Percentiles rank a stretch among this genome's conserved stretches.
Evolutionary conservation across 805 yeast species (phyloP).

Genomic region (Grigorovia transvaalensis): DNA sequence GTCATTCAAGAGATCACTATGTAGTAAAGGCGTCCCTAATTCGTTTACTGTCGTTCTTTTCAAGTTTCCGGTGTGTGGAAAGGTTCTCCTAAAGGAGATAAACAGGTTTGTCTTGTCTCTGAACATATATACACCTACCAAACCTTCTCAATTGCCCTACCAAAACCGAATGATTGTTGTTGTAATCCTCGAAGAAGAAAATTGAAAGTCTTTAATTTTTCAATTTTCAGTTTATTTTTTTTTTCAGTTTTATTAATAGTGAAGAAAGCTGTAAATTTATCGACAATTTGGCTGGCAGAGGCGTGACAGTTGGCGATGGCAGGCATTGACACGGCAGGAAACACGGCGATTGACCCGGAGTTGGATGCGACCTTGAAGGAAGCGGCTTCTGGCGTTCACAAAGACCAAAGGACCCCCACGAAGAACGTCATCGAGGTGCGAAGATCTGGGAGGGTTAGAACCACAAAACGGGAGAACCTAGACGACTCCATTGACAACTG

Average conservation of each 20-base stretch:
- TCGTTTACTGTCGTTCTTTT: constrained; percentile 12
- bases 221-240: too few species aligned
- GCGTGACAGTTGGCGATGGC: too few species aligned
- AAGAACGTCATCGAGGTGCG: not conserved
- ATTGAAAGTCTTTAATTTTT: too few species aligned
- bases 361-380: not conserved
- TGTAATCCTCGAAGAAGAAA: too few species aligned
- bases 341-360: not conserved
- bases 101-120: constrained; percentile 91
- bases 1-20: constrained; percentile 1
- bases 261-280: too few species aligned
- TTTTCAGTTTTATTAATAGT: too few species aligned
- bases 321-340: too few species aligned
- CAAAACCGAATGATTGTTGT: too few species aligned
- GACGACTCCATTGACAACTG: not conserved
- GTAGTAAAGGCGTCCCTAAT: not conserved
- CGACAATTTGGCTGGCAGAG: too few species aligned
- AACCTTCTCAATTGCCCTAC: too few species aligned
- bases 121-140: constrained; percentile 37
- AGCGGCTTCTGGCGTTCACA: not conserved
- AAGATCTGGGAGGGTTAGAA: not conserved
- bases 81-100: constrained; percentile 80
- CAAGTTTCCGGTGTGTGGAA: constrained; percentile 43
- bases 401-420: not conserved
- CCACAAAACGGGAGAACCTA: not conserved